Conservation (phyloP, 192 early-diverging fungal genomes). For the Dissophora globulifera region DNA sequence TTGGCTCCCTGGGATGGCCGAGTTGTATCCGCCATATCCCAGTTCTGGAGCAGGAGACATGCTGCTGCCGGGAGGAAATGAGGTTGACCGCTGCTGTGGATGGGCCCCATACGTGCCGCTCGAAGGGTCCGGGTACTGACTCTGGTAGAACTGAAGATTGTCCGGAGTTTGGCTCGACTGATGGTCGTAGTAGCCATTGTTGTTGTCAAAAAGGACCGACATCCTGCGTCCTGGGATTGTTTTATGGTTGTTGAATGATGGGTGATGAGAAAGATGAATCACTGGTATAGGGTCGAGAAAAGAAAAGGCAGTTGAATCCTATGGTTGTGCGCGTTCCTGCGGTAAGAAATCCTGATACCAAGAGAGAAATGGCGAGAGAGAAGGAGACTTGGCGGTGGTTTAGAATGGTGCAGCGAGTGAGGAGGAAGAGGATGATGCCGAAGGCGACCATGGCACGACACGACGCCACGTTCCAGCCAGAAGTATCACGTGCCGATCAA, state of each 20-base stretch:
- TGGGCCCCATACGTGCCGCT: slow-evolving; percentile 14
- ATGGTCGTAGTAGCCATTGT: slow-evolving; percentile 42
- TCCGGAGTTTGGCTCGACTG: slow-evolving; percentile 42
- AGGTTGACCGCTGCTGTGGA: slow-evolving; percentile 39
- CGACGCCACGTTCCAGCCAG: background rate
- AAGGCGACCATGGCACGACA: background rate
- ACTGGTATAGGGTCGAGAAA: too few relatives aligned
- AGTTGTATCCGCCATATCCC: slow-evolving; percentile 40
- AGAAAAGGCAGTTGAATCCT: background rate
- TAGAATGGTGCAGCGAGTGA: too few relatives aligned
- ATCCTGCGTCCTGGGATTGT: background rate
- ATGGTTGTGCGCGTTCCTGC: too few relatives aligned
- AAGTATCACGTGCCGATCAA: background rate
- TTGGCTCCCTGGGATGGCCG: slow-evolving; percentile 28
- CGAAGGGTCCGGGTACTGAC: slow-evolving; percentile 60
- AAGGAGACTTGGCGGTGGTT: background rate
- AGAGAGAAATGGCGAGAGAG: slow-evolving; percentile 2
- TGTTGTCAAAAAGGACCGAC: slow-evolving; percentile 39
- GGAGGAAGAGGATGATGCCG: background rate
- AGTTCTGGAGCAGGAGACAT: slow-evolving; percentile 43
- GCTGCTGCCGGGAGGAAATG: slow-evolving; percentile 28
- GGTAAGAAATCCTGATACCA: too few relatives aligned
- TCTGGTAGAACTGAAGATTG: slow-evolving; percentile 66
- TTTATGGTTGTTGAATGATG: background rate
- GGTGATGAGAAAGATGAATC: too few relatives aligned